Evolutionary conservation across 257 asterid genomes (phyloP), one percentile per base, ranked within the genome.

Genomic region (Przewalskia tangutica): DNA sequence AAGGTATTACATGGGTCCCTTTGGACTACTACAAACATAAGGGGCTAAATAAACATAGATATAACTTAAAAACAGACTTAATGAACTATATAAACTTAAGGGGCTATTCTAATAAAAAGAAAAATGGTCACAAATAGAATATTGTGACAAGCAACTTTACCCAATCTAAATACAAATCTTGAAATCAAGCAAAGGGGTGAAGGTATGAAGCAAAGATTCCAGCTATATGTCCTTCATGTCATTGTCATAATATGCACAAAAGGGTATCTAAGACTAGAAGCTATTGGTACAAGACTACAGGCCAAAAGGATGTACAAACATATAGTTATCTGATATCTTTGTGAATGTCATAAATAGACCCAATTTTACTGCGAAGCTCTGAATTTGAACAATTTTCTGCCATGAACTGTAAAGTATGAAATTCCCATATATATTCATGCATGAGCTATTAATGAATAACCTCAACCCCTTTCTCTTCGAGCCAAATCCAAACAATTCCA

Each of bases 371-470:
- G 82, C 65, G 55, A 56, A 62, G 50, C 48, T 56, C 70, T 77
- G 56, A 20, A 34, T 58, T 42, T 64, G 34, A 50, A 20, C 23
- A 55, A 13, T 17, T 65, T 54, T 53, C 75, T 48, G 62, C 62
- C 54, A 46, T 71, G 58, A 46, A 46, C 20, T 48, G 18, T 18
- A 0, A 44, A 44, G 54, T 81, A 79, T 32, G 70, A 71, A 80
- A 83, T 40, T 77, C 85, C 88, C 88, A 79, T 71, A 44, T 81
- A 23, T 53, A 55, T 65, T 86, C 79, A 82, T 50, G 60, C 83
- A 75, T 36, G 27, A 64, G 59, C 81, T 38, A 12, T 70, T 9
- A 50, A 71, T 67, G 63, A 63, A 84, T 73, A 76, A 60, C 63
- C 71, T 10, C 77, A 70, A 70, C 77, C 5, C 44, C 77, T 23